Evolutionary conservation across 768 basidiomycete species (phyloP).

Genomic region (Russula dissimulans): DNA sequence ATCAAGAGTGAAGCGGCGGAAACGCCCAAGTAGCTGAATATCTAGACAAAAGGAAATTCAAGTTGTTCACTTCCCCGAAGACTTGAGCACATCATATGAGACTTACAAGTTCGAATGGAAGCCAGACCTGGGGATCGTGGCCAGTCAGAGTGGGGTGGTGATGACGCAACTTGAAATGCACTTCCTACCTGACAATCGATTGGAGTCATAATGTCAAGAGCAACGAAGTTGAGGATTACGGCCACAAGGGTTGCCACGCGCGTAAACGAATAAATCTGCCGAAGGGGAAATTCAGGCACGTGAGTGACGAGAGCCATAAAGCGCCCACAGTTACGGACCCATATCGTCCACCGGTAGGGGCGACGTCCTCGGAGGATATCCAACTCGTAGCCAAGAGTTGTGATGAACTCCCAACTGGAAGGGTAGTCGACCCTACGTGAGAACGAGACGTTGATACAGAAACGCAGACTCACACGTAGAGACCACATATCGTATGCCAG

Average conservation of each 20-base stretch:
- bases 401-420: neutral
- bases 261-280: neutral
- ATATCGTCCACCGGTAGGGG: slow-evolving; percentile 5
- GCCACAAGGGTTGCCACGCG: neutral
- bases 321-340: neutral
- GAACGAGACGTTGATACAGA: neutral
- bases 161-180: neutral
- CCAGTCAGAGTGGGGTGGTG: neutral
- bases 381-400: neutral
- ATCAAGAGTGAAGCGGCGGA: neutral
- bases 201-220: neutral
- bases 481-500: neutral
- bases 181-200: neutral
- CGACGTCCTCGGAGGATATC: neutral
- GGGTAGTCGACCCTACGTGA: neutral
- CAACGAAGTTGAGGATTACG: neutral
- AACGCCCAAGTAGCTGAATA: neutral
- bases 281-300: neutral
- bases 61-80: neutral
- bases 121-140: neutral
- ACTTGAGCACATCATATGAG: neutral
- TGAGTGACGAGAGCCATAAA: no score
- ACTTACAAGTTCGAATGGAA: neutral
- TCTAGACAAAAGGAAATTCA: neutral
- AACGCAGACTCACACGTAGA: neutral